Conservation (phyloP, 768 basidiomycete species). For the Pulveroboletus frians region DNA sequence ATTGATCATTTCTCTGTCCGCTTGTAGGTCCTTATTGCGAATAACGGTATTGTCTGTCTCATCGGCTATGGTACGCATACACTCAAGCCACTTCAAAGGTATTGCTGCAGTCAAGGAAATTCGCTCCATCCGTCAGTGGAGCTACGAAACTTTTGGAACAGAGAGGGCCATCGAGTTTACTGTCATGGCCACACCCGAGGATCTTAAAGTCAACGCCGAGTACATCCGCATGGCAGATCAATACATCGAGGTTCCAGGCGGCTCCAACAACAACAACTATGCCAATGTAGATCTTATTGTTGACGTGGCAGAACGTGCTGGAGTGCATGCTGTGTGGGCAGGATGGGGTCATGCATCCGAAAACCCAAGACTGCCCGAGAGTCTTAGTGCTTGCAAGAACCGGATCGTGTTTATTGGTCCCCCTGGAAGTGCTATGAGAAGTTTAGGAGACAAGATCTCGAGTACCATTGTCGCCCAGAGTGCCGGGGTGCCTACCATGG, state of each 20-base stretch:
- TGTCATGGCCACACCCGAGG: slow-evolving; percentile 99
- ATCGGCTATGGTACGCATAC: slow-evolving; percentile 10
- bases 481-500: slow-evolving; percentile 95
- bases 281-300: slow-evolving; percentile 99
- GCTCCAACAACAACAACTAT: slow-evolving; percentile 98
- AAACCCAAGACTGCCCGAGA: slow-evolving; percentile 94
- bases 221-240: slow-evolving; percentile 99
- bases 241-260: slow-evolving; percentile 97
- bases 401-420: slow-evolving; percentile 99
- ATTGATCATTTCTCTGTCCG: slow-evolving; percentile 6
- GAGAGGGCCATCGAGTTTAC: slow-evolving; percentile 98
- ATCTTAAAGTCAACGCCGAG: slow-evolving; percentile 97
- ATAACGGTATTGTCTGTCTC: slow-evolving; percentile 64
- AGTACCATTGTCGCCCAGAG: slow-evolving; percentile 98
- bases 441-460: slow-evolving; percentile 98
- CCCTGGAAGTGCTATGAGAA: slow-evolving; percentile 97
- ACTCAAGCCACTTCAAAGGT: slow-evolving; percentile 44
- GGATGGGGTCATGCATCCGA: slow-evolving; percentile 99
- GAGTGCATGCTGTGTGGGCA: slow-evolving; percentile 99
- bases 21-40: slow-evolving; percentile 89
- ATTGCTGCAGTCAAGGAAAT: slow-evolving; percentile 99
- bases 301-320: slow-evolving; percentile 94
- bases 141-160: slow-evolving; percentile 96
- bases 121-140: slow-evolving; percentile 98
- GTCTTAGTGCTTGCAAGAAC: slow-evolving; percentile 83